phyloP scores from a whole-genome alignment of 306 rosid species.

The Mucuna pruriens region DNA sequence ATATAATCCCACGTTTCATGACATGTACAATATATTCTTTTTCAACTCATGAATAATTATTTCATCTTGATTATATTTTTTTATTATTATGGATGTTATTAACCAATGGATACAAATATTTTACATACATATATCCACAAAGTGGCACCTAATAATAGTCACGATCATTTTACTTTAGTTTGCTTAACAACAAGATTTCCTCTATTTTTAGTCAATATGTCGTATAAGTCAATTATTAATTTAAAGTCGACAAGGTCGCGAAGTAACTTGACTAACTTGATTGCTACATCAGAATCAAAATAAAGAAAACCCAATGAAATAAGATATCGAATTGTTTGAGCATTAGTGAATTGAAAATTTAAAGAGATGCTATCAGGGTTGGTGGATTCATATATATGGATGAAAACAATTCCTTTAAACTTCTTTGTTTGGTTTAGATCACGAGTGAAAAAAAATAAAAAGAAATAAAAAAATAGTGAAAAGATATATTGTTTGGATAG shows the following conservation, averaged over 20 bases:
- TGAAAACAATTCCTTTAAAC: neutral
- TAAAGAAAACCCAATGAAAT: neutral
- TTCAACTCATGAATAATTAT: neutral
- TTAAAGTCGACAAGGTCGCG: neutral
- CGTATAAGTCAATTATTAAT: neutral
- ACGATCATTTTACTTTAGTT: neutral
- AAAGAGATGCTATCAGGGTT: neutral
- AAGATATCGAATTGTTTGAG: neutral
- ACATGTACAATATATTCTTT: neutral
- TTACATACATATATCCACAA: neutral
- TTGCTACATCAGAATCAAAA: neutral
- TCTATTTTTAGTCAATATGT: neutral
- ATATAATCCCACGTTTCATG: constrained; percentile 3
- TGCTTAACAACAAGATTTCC: neutral
- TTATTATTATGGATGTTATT: neutral
- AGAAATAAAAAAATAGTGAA: too few species aligned
- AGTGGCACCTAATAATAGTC: neutral
- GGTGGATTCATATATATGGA: neutral
- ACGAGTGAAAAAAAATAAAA: too few species aligned
- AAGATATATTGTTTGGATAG: too few species aligned
- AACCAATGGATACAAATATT: neutral
- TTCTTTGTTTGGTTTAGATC: too few species aligned
- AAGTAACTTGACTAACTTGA: neutral
- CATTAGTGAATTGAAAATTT: neutral
- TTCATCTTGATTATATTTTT: neutral